Percentiles rank a stretch among this genome's conserved stretches.
Evolutionary conservation across 805 yeast species (phyloP).

Genomic region (Ogataea paradorogensis): DNA sequence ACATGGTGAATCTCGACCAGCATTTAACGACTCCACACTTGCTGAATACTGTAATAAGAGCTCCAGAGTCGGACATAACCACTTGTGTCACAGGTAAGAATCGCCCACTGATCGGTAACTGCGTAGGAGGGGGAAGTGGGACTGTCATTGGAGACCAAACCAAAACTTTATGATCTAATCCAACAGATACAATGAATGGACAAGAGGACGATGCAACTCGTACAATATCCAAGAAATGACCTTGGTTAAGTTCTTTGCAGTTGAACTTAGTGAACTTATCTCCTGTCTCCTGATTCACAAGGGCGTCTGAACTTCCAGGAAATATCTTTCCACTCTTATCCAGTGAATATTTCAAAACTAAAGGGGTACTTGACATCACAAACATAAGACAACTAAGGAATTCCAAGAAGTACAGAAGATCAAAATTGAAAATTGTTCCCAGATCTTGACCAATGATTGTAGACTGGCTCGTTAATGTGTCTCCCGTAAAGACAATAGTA

Average conservation of each 20-base stretch:
- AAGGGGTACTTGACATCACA: slow-evolving; percentile 45
- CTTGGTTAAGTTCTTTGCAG: slow-evolving; percentile 41
- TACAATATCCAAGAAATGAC: slow-evolving; percentile 63
- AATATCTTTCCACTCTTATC: slow-evolving; percentile 22
- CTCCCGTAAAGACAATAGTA: slow-evolving; percentile 15
- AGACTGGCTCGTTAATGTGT: background rate
- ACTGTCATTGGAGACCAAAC: slow-evolving; percentile 69
- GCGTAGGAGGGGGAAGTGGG: slow-evolving; percentile 47
- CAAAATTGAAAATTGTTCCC: slow-evolving; percentile 40
- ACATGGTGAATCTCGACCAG: slow-evolving; percentile 53
- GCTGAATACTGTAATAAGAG: slow-evolving; percentile 53
- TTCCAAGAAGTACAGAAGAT: slow-evolving; percentile 53
- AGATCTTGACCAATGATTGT: slow-evolving; percentile 22
- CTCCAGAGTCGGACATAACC: slow-evolving; percentile 57
- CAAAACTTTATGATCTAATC: slow-evolving; percentile 66
- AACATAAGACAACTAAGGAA: slow-evolving; percentile 50
- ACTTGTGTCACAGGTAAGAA: slow-evolving; percentile 63
- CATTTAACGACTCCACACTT: slow-evolving; percentile 53
- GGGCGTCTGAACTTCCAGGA: slow-evolving; percentile 9
- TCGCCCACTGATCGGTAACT: slow-evolving; percentile 39
- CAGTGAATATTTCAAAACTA: slow-evolving; percentile 42
- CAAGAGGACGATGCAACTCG: slow-evolving; percentile 57
- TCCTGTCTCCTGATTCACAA: slow-evolving; percentile 6
- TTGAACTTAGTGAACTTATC: slow-evolving; percentile 22
- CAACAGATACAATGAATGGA: slow-evolving; percentile 66